Conservation (phyloP, 2,329 filamentous ascomycete genomes). For the Aaosphaeria arxii region DNA sequence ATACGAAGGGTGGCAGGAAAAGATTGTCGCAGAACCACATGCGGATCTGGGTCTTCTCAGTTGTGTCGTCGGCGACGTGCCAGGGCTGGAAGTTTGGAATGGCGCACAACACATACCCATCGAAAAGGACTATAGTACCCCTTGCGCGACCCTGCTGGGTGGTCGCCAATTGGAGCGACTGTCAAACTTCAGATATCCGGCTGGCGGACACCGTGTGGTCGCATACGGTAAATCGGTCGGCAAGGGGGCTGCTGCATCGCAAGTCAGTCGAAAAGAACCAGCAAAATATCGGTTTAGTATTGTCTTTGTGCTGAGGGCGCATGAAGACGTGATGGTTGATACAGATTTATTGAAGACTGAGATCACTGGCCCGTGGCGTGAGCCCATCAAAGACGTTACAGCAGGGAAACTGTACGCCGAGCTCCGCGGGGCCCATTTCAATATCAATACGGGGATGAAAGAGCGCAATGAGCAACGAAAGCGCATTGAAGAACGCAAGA, state of each 20-base stretch:
- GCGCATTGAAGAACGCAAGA: slow-evolving; percentile 10
- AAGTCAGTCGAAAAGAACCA: background rate
- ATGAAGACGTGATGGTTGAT: slow-evolving; percentile 23
- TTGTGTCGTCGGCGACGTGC: slow-evolving; percentile 32
- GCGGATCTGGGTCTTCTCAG: slow-evolving; percentile 33
- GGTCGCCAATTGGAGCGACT: slow-evolving; percentile 30
- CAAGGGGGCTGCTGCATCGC: background rate
- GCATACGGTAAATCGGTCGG: slow-evolving; percentile 20
- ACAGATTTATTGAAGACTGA: slow-evolving; percentile 23
- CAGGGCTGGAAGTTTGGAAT: slow-evolving; percentile 37
- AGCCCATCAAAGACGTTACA: slow-evolving; percentile 20
- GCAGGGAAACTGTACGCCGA: slow-evolving; percentile 29
- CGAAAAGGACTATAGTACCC: slow-evolving; percentile 21
- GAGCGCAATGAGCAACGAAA: slow-evolving; percentile 31
- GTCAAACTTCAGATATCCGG: slow-evolving; percentile 24
- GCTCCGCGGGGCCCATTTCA: slow-evolving; percentile 31
- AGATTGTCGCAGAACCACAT: slow-evolving; percentile 36
- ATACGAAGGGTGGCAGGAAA: slow-evolving; percentile 33
- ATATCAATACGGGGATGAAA: slow-evolving; percentile 32
- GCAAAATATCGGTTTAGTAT: slow-evolving; percentile 31
- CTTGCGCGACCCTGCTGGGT: slow-evolving; percentile 23
- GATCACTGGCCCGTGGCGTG: slow-evolving; percentile 26
- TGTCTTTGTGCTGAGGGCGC: slow-evolving; percentile 35
- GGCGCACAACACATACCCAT: slow-evolving; percentile 21
- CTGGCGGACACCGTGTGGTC: slow-evolving; percentile 35